Conservation (phyloP, 176 grass and related monocot species). For the Panicum miliaceum region DNA sequence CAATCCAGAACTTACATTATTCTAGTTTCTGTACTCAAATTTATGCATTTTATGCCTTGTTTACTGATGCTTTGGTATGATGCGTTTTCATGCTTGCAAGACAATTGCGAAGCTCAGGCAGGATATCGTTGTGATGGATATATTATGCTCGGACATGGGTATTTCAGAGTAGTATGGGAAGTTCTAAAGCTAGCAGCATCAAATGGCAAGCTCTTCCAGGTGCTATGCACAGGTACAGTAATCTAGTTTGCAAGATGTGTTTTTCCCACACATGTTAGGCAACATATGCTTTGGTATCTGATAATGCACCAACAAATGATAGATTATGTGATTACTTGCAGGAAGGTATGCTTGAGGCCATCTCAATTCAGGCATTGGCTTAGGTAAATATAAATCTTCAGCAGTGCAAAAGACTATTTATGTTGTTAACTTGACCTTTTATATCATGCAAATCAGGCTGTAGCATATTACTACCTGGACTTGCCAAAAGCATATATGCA, state of each 20-base stretch:
- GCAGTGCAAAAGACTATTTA: no score
- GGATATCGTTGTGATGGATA: conserved; percentile 86
- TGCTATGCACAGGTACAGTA: conserved; percentile 90
- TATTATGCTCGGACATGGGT: conserved; percentile 89
- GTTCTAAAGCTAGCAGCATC: conserved; percentile 91
- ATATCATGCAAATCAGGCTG: no score
- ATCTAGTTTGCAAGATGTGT: conserved; percentile 12
- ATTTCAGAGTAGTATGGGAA: conserved; percentile 91
- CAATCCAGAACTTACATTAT: background rate
- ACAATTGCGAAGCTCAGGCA: conserved; percentile 98
- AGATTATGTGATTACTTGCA: no score
- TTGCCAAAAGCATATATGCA: no score
- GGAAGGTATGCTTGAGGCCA: no score
- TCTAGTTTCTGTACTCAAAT: background rate
- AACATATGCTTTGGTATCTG: no score
- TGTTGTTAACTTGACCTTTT: no score
- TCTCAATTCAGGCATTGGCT: no score
- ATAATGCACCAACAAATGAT: no score
- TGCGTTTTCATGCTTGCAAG: conserved; percentile 70
- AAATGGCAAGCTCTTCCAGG: conserved; percentile 82
- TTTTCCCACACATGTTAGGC: no score
- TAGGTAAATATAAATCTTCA: no score
- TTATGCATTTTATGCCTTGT: background rate
- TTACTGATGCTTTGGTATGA: conserved; percentile 8
- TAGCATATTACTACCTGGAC: no score